Evolutionary conservation across 2,329 filamentous ascomycete genomes (phyloP), one percentile per base, ranked within the genome.

Genomic region (Samsoniella hepiali): DNA sequence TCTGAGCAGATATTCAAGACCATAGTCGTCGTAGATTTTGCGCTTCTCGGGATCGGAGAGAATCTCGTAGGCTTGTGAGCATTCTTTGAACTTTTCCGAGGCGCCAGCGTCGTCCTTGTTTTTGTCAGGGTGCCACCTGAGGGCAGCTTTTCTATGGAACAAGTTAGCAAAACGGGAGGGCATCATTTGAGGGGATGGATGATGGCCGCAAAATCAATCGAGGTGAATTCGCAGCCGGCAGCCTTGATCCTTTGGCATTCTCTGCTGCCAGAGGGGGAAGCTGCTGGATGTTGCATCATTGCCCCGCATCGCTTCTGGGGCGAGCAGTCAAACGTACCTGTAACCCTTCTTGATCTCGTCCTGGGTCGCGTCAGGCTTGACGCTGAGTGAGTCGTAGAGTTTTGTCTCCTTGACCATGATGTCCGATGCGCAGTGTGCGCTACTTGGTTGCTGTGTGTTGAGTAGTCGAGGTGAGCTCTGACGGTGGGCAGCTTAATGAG

Each of bases 311-410:
- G 29, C 32, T 50, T 50, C 8, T 8, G 51, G 2, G 27, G 13
- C 32, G 71, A 49, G 31, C 31, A 51, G 53, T 40, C 60, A 40
- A 44, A 73, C 85, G 77, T 88, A 91, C 88, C 91, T 86, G 77
- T 97, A 97, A 64, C 88, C 95, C 76, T 98, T 99, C 77, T 97
- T 98, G 75, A 99, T 96, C 68, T 98, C 94, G 73, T 97, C 94
- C 78, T 96, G 91, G 31, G 87, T 84, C 31, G 93, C 92, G 65
- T 88, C 85, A 44, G 94, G 86, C 75, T 91, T 89, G 77, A 97
- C 81, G 74, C 84, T 82, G 71, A 99, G 83, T 67, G 87, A 84
- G 77, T 98, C 92, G 82, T 99, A 99, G 67, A 98, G 88, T 79
- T 96, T 97, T 60, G 91, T 95, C 82, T 98, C 94, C 72, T 91